Evolutionary conservation across 148 eudicot species (phyloP).

Genomic region (Spergularia bocconei): DNA sequence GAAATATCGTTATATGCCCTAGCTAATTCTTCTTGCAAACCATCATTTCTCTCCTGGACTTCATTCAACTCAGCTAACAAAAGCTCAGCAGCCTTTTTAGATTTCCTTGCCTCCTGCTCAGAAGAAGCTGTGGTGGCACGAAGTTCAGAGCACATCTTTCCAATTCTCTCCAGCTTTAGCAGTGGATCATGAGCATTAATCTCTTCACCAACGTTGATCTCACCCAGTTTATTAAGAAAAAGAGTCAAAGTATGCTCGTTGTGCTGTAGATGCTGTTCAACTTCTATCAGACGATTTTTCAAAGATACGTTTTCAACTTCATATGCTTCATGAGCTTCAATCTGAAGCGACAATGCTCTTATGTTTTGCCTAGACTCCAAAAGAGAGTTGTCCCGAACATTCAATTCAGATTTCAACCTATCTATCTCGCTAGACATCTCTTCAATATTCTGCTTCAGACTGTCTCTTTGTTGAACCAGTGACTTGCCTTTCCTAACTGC

Average conservation of each 20-base stretch:
- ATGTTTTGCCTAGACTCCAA: constrained; percentile 52
- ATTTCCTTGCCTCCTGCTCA: constrained; percentile 69
- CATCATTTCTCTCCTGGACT: constrained; percentile 94
- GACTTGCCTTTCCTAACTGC: constrained; percentile 95
- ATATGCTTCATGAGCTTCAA: constrained; percentile 41
- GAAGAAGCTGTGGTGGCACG: constrained; percentile 43
- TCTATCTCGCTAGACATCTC: constrained; percentile 57
- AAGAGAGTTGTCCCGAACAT: constrained; percentile 42
- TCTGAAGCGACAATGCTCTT: constrained; percentile 41
- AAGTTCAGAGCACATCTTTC: constrained; percentile 50
- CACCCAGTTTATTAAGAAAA: constrained; percentile 48
- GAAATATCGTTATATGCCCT: constrained; percentile 46
- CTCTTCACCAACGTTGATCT: constrained; percentile 40
- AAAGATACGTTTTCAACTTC: constrained; percentile 56
- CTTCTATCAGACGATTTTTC: constrained; percentile 54
- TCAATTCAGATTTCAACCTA: constrained; percentile 55
- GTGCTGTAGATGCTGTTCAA: constrained; percentile 49
- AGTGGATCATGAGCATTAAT: constrained; percentile 49
- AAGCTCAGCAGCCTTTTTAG: constrained; percentile 86
- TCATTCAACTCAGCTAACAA: constrained; percentile 93
- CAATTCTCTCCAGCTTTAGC: constrained; percentile 60
- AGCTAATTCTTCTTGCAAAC: constrained; percentile 77
- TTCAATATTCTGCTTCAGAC: constrained; percentile 71
- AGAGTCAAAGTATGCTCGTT: constrained; percentile 49
- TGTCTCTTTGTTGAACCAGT: constrained; percentile 84